Conservation (phyloP, 805 yeast genomes). For the Starmerella apicola region DNA sequence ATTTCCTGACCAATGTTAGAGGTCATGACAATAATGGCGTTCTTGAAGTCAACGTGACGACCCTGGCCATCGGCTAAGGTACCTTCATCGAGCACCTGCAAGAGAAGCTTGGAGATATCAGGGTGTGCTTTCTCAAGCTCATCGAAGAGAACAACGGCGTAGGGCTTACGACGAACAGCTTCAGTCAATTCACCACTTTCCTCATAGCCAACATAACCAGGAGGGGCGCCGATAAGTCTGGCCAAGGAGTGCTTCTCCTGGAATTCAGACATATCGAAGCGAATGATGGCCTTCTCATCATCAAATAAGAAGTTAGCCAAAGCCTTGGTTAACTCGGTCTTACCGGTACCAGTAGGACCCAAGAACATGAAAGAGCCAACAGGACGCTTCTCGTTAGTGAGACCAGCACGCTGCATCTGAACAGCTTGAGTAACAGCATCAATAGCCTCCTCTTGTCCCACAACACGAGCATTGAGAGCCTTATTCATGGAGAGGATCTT, state of each 20-base stretch:
- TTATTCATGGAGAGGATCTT: constrained; percentile 79
- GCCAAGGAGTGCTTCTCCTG: constrained; percentile 90
- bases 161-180: constrained; percentile 90
- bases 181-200: constrained; percentile 90
- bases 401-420: constrained; percentile 89
- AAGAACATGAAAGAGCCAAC: constrained; percentile 92
- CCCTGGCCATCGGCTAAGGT: constrained; percentile 91
- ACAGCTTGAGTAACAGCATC: constrained; percentile 86
- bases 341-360: constrained; percentile 99
- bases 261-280: constrained; percentile 97
- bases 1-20: constrained; percentile 93
- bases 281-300: constrained; percentile 69
- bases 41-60: constrained; percentile 82
- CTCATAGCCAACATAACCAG: constrained; percentile 94
- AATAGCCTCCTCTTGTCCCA: constrained; percentile 95
- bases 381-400: constrained; percentile 87
- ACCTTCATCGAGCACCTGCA: constrained; percentile 94
- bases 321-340: constrained; percentile 87
- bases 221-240: constrained; percentile 92
- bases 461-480: constrained; percentile 60
- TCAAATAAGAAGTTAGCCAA: constrained; percentile 86
- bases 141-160: constrained; percentile 82
- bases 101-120: constrained; percentile 77
- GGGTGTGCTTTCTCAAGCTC: constrained; percentile 96
- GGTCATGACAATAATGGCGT: constrained; percentile 92